A percentile compares a stretch with the other conserved stretches of the same genome.
Conservation (phyloP, 208 protist genomes). For the Giardia duodenalis region DNA sequence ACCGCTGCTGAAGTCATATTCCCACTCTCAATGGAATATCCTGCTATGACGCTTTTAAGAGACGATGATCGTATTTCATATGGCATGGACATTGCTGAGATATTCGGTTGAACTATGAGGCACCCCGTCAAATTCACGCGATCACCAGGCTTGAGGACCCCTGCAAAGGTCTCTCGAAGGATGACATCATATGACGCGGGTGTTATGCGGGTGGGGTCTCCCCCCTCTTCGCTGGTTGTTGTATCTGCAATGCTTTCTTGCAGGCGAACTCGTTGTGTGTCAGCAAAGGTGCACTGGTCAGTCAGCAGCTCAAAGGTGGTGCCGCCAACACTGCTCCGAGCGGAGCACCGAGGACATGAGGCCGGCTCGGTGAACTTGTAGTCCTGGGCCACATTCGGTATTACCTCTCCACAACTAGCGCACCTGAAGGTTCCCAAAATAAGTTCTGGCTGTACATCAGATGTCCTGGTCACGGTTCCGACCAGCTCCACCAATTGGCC, state of each 20-base stretch:
- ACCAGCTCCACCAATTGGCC: background rate
- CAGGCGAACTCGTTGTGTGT: background rate
- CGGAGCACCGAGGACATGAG: background rate
- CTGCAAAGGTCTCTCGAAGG: background rate
- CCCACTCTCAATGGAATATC: background rate
- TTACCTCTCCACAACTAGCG: background rate
- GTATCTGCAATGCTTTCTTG: background rate
- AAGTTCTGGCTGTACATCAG: background rate
- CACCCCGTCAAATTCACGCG: background rate
- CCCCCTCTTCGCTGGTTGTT: too few relatives aligned
- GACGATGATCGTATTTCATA: background rate
- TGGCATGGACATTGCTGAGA: background rate
- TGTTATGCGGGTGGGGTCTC: background rate
- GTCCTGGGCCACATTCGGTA: background rate
- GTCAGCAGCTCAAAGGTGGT: background rate
- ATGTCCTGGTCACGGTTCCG: conserved; percentile 1
- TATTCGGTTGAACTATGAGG: background rate
- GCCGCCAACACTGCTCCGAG: background rate
- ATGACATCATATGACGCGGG: background rate
- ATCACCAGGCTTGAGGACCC: conserved; percentile 1
- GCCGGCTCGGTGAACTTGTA: conserved; percentile 10
- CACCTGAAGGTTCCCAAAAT: conserved; percentile 2
- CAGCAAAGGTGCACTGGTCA: background rate
- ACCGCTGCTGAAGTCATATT: background rate
- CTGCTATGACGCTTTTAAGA: background rate